phyloP scores from a whole-genome alignment of 805 yeast genomes.

The Barnettozyma salicaria region DNA sequence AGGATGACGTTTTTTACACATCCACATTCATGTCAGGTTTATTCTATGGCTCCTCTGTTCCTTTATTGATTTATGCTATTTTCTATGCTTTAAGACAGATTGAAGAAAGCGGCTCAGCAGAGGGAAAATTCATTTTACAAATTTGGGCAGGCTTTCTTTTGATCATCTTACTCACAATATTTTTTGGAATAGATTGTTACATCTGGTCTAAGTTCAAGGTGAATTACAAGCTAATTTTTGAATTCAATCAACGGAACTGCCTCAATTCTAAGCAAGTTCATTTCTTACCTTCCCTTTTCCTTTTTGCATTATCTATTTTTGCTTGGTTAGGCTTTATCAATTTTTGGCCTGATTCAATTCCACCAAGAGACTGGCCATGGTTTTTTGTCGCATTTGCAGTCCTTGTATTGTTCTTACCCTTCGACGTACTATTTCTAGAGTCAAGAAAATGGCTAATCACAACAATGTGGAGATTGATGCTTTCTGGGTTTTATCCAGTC shows the following conservation, averaged over 20 bases:
- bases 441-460: conserved; percentile 74
- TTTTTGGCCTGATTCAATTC: conserved; percentile 53
- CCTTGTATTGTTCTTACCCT: conserved; percentile 52
- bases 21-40: conserved; percentile 59
- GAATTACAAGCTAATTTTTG: conserved; percentile 89
- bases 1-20: conserved; percentile 31
- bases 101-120: conserved; percentile 39
- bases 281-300: conserved; percentile 53
- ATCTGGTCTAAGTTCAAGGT: conserved; percentile 73
- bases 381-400: conserved; percentile 54
- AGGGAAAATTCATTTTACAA: conserved; percentile 62
- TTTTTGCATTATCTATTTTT: conserved; percentile 52
- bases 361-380: conserved; percentile 78
- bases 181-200: conserved; percentile 63
- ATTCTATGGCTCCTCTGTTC: conserved; percentile 62
- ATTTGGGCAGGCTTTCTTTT: conserved; percentile 91
- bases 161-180: conserved; percentile 48
- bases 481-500: conserved; percentile 89
- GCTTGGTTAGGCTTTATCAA: conserved; percentile 73
- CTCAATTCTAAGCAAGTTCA: conserved; percentile 62
- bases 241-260: conserved; percentile 65
- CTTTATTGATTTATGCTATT: conserved; percentile 58
- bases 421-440: conserved; percentile 46
- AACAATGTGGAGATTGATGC: conserved; percentile 62
- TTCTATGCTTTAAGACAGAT: conserved; percentile 43